phyloP scores from a whole-genome alignment of 768 basidiomycete species.

The Tylopilus felleus region DNA sequence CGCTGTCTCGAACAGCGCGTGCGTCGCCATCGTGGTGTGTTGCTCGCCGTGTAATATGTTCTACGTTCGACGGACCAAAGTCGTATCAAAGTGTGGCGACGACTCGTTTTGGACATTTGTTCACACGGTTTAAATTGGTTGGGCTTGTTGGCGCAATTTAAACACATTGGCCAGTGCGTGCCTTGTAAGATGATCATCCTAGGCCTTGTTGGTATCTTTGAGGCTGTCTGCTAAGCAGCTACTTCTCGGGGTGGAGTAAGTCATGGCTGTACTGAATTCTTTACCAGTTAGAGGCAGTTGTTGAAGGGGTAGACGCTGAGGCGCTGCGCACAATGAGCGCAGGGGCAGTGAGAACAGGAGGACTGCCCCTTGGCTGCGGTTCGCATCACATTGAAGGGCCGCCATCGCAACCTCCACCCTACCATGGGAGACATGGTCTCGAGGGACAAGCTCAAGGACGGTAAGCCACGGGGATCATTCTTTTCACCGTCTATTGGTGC shows the following conservation, averaged over 20 bases:
- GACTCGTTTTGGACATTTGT: not conserved
- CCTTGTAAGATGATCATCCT: not conserved
- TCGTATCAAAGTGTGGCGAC: constrained; percentile 23
- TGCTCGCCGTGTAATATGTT: constrained; percentile 35
- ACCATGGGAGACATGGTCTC: too few species aligned
- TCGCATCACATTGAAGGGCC: constrained; percentile 3
- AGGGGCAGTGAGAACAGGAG: constrained; percentile 1
- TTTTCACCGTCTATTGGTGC: not conserved
- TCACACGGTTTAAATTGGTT: constrained; percentile 4
- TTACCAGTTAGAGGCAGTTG: not conserved
- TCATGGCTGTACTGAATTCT: constrained; percentile 2
- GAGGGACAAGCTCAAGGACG: not conserved
- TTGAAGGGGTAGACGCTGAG: not conserved
- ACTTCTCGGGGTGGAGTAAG: not conserved
- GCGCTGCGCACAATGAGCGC: constrained; percentile 1
- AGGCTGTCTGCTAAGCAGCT: not conserved
- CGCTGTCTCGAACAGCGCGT: constrained; percentile 89
- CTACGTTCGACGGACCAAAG: constrained; percentile 32
- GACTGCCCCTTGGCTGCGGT: not conserved
- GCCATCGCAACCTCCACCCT: too few species aligned
- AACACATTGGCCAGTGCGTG: too few species aligned
- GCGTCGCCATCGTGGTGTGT: constrained; percentile 57
- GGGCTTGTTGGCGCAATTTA: not conserved
- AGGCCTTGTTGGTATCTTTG: not conserved
- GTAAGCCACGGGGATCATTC: not conserved